Evolutionary conservation across 2,329 filamentous ascomycete species (phyloP).

Genomic region (Penicillium griseofulvum): DNA sequence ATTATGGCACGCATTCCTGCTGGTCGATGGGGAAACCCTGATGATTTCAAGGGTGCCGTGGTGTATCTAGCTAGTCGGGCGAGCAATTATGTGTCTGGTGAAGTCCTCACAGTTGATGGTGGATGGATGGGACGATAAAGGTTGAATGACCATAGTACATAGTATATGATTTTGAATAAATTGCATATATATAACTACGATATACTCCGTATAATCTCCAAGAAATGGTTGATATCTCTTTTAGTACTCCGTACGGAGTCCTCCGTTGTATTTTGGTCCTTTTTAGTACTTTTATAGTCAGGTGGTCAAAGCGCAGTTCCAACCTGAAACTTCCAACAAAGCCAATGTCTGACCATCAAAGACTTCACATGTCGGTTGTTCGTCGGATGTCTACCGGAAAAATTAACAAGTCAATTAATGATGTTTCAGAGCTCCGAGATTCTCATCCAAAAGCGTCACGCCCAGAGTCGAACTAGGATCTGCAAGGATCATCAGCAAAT

Average conservation of each 20-base stretch:
- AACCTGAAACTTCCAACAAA: conserved; percentile 3
- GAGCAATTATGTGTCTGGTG: conserved; percentile 79
- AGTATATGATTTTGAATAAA: neutral
- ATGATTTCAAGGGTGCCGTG: conserved; percentile 82
- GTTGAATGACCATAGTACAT: no score
- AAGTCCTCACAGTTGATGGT: conserved; percentile 80
- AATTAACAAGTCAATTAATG: neutral
- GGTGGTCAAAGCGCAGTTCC: neutral
- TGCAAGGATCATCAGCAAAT: conserved; percentile 17
- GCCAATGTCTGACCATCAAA: conserved; percentile 5
- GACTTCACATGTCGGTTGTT: neutral
- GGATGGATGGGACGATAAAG: conserved; percentile 87
- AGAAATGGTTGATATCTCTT: no score
- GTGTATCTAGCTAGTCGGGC: conserved; percentile 74
- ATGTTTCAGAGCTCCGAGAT: neutral
- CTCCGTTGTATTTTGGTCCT: no score
- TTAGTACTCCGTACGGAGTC: no score
- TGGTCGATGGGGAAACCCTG: conserved; percentile 75
- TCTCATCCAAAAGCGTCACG: conserved; percentile 14
- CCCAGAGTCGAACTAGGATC: conserved; percentile 8
- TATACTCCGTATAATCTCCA: no score
- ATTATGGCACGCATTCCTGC: conserved; percentile 81
- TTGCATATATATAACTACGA: neutral
- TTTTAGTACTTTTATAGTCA: neutral
- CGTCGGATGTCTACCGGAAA: neutral